A percentile compares a stretch with the other conserved stretches of the same genome.
Evolutionary conservation across 1,284 basidiomycete species (phyloP).

Genomic region (Athelia sp.): DNA sequence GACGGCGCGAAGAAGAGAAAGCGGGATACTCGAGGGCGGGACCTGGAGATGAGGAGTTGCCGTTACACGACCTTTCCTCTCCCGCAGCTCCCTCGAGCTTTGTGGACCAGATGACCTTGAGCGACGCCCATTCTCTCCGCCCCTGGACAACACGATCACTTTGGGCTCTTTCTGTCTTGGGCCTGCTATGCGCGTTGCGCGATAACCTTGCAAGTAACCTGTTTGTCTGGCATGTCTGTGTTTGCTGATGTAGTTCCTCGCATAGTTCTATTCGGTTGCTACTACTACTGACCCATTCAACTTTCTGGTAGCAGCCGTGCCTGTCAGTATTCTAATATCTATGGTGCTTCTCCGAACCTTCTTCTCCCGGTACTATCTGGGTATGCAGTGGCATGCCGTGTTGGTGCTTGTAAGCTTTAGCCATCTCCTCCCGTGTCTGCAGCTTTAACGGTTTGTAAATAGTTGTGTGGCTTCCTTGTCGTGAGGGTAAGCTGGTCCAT

Average conservation of each 20-base stretch:
- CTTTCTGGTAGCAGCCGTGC: background rate
- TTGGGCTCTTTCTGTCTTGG: background rate
- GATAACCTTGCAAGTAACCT: background rate
- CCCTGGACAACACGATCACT: background rate
- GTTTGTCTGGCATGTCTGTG: background rate
- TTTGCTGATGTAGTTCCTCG: no score
- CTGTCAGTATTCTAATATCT: background rate
- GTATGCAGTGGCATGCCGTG: constrained; percentile 1
- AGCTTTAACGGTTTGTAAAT: no score
- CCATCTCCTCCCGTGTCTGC: no score
- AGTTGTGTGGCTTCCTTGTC: background rate
- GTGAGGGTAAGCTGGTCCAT: background rate
- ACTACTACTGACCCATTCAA: background rate
- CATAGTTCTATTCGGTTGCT: background rate
- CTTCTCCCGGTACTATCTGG: background rate
- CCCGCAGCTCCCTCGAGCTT: no score
- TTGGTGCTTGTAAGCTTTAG: background rate
- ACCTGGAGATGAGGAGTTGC: background rate
- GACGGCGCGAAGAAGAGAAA: background rate
- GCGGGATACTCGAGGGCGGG: background rate
- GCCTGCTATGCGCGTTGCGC: background rate
- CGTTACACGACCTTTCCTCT: no score
- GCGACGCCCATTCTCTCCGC: background rate
- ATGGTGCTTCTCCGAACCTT: background rate
- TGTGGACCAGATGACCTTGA: no score